Percentiles rank a stretch among this genome's conserved stretches.
Conservation (phyloP, 257 asterid genomes). For the Ilex asprella region DNA sequence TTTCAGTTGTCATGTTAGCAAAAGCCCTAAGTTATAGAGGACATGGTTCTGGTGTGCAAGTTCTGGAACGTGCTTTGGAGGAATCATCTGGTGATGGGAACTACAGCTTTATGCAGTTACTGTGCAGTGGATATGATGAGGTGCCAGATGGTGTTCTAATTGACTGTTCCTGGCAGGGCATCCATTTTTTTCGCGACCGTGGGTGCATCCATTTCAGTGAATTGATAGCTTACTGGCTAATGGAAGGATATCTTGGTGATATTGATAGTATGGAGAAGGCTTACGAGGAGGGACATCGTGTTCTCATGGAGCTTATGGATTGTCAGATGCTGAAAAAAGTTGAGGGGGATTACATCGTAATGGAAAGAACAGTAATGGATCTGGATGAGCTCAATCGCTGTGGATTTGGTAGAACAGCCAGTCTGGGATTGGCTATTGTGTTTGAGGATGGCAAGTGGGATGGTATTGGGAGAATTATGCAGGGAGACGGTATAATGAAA, state of each 20-base stretch:
- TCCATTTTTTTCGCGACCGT: slow-evolving; percentile 1
- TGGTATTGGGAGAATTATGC: slow-evolving; percentile 9
- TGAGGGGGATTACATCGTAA: neutral
- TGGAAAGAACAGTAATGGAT: neutral
- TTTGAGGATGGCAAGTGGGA: slow-evolving; percentile 8
- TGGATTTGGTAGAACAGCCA: slow-evolving; percentile 8
- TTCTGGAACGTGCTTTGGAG: slow-evolving; percentile 8
- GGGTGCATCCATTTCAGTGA: slow-evolving; percentile 11
- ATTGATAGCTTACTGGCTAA: slow-evolving; percentile 15
- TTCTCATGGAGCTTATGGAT: slow-evolving; percentile 16
- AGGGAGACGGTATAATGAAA: slow-evolving; percentile 4
- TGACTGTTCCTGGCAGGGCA: slow-evolving; percentile 5
- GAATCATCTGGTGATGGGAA: neutral
- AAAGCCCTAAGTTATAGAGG: slow-evolving; percentile 3
- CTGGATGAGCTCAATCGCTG: neutral
- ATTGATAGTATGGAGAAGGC: slow-evolving; percentile 8
- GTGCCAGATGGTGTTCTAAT: slow-evolving; percentile 13
- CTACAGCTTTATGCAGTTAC: neutral
- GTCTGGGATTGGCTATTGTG: slow-evolving; percentile 11
- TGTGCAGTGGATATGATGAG: neutral
- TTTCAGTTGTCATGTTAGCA: slow-evolving; percentile 8
- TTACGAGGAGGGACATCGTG: slow-evolving; percentile 15
- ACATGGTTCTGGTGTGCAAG: neutral
- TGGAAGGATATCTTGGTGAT: slow-evolving; percentile 20
- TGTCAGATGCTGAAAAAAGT: slow-evolving; percentile 12